These are phyloP conservation scores for Dactylonectria macrodidyma DNA, from an alignment of 2,329 filamentous ascomycete genomes.

Conservation along the genomic window DNA sequence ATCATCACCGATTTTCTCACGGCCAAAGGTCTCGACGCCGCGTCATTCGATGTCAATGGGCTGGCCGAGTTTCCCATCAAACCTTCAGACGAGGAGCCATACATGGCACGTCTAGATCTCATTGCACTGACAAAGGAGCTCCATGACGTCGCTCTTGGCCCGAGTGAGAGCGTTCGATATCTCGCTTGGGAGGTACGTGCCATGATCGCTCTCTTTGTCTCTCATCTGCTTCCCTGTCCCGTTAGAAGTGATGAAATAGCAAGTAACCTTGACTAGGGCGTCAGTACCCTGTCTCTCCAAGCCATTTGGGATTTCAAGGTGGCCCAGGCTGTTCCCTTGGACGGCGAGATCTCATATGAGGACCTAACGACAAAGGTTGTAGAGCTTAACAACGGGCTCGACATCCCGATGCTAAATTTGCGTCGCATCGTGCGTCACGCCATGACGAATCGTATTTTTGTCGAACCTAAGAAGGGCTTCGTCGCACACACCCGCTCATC, in stretches of 20 bases:
- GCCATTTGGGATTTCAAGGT: conserved; percentile 51
- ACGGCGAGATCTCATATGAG: conserved; percentile 47
- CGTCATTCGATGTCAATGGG: too few relatives aligned
- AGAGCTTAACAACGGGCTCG: conserved; percentile 54
- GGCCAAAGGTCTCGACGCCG: too few relatives aligned
- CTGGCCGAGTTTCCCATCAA: too few relatives aligned
- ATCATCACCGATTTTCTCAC: too few relatives aligned
- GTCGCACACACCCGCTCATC: conserved; percentile 58
- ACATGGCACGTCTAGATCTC: conserved; percentile 14
- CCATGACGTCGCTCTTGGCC: conserved; percentile 45
- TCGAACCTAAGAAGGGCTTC: conserved; percentile 53
- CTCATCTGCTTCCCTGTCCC: too few relatives aligned
- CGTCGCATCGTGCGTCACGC: conserved; percentile 57
- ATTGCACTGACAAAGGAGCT: conserved; percentile 47
- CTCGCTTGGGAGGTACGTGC: conserved; percentile 49
- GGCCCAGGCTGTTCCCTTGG: conserved; percentile 48
- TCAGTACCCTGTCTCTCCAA: conserved; percentile 49
- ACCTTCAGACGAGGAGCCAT: too few relatives aligned
- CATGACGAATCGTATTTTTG: conserved; percentile 57
- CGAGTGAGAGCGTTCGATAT: conserved; percentile 44
- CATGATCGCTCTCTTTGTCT: background rate
- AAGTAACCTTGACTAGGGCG: conserved; percentile 28
- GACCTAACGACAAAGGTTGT: conserved; percentile 48
- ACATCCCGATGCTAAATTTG: conserved; percentile 51
- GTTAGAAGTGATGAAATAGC: background rate